phyloP scores from a whole-genome alignment of 257 asterid species.

The Solanum chilense region DNA sequence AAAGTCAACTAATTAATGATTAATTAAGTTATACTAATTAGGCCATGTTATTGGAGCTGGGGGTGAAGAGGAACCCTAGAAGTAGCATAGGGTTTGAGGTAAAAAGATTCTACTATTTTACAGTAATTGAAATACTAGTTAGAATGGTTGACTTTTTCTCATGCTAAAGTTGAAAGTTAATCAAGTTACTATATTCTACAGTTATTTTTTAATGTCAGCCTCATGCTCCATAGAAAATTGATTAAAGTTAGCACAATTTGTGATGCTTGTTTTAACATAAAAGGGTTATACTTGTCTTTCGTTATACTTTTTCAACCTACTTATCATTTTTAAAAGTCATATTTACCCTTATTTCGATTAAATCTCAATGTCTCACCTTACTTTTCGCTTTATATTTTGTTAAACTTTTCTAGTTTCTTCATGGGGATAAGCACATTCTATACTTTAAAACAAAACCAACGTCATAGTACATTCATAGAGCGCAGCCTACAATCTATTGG shows the following conservation, averaged over 20 bases:
- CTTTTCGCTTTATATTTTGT: neutral
- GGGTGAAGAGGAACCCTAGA: neutral
- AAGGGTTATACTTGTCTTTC: neutral
- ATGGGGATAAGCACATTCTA: neutral
- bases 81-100: neutral
- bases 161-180: neutral
- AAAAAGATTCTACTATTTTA: neutral
- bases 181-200: neutral
- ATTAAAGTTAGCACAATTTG: neutral
- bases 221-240: neutral
- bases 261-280: neutral
- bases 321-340: neutral
- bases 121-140: neutral
- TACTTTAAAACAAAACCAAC: neutral
- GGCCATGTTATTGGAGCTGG: neutral
- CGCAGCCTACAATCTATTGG: neutral
- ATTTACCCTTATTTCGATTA: neutral
- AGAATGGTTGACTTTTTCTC: neutral
- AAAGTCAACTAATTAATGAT: neutral
- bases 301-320: neutral
- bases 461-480: neutral
- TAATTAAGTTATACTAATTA: neutral
- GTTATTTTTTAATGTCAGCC: neutral
- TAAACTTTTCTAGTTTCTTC: neutral
- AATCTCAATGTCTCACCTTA: neutral